Evolutionary conservation across 1,284 basidiomycete species (phyloP).

Genomic region (Apiotrichum gamsii): DNA sequence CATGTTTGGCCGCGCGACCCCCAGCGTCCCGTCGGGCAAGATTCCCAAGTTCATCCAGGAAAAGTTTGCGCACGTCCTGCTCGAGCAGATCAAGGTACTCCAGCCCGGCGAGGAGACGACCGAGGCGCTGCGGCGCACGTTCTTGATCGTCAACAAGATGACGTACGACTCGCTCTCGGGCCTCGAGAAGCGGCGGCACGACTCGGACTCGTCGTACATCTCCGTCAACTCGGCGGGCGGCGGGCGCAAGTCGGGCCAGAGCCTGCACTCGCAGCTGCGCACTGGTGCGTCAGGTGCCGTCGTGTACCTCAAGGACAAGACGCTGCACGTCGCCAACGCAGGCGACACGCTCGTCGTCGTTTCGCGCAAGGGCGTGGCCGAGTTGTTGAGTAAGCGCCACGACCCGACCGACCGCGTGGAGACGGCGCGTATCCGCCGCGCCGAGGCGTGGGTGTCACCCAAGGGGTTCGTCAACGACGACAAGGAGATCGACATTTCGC

Average conservation of each 20-base stretch:
- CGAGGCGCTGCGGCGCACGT: constrained; percentile 77
- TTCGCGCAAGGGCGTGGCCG: constrained; percentile 69
- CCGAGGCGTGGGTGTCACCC: constrained; percentile 96
- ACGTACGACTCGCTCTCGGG: constrained; percentile 60
- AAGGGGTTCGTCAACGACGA: constrained; percentile 83
- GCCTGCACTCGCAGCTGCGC: constrained; percentile 49
- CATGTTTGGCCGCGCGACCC: constrained; percentile 79
- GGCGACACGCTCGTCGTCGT: constrained; percentile 87
- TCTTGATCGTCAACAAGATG: constrained; percentile 74
- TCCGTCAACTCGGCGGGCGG: constrained; percentile 11
- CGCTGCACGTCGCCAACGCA: constrained; percentile 82
- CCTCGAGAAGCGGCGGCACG: constrained; percentile 54
- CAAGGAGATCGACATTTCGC: constrained; percentile 74
- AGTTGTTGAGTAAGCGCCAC: constrained; percentile 73
- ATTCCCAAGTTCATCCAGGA: constrained; percentile 71
- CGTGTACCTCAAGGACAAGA: constrained; percentile 75
- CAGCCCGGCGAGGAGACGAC: constrained; percentile 55
- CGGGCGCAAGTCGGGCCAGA: constrained; percentile 3
- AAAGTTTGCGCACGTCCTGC: constrained; percentile 62
- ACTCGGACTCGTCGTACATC: constrained; percentile 57
- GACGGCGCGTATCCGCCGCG: constrained; percentile 75
- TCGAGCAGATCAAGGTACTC: constrained; percentile 56
- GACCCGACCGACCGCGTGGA: constrained; percentile 86
- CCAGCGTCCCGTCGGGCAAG: constrained; percentile 50
- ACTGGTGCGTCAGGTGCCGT: constrained; percentile 83